Base-by-base conservation (phyloP, 1,139 yeast genomes). In the Hyphopichia buzzinii region DNA sequence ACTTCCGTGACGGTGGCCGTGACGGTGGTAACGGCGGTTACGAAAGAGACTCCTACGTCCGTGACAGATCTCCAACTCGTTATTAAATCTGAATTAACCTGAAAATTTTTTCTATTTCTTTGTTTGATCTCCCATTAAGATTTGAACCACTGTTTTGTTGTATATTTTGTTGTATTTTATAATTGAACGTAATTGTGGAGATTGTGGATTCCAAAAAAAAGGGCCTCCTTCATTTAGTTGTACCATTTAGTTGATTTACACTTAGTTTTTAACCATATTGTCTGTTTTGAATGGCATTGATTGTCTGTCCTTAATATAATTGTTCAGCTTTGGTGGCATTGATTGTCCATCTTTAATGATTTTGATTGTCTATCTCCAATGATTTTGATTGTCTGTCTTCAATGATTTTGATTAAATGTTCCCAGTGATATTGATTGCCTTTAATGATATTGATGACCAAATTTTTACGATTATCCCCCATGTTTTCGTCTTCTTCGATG, bases 1-100 rank as follows among this genome's bases (percentile, higher is more conserved):
- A 55, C 35, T 59, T 53, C 50, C 52, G 73, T 55, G 58, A 67
- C 44, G 57, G 62, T 40, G 54, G 62, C 54, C 52, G 73, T 54
- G 58, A 67, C 44, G 57, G 62, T 40, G 54, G 62, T 54, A 56
- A 63, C 52, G 55, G 59, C 35, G 49, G 50, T 17, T 43, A 41
- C 39, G 70, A 63, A 45, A 61, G 69, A 55, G 72, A 61, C 45
- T 63, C 72, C 24, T 69, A 67, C 54, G 61, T 57, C 43, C 67
- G 77, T 55, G 77, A 71, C 62, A 69, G 77, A 65, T 67, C 73
- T 39, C 74, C 73, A 54, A 63, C 71, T 39, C 67, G 73, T 56
- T 67, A 64, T 49, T 67, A 62, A 50, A 25, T 14, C 25, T 13
- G 11, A 29, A 29, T 19, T 16, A 14, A 26, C 17, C n/a, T 6